Evolutionary conservation across 176 grass and related monocot genomes (phyloP).

Genomic region (Thalia dealbata): DNA sequence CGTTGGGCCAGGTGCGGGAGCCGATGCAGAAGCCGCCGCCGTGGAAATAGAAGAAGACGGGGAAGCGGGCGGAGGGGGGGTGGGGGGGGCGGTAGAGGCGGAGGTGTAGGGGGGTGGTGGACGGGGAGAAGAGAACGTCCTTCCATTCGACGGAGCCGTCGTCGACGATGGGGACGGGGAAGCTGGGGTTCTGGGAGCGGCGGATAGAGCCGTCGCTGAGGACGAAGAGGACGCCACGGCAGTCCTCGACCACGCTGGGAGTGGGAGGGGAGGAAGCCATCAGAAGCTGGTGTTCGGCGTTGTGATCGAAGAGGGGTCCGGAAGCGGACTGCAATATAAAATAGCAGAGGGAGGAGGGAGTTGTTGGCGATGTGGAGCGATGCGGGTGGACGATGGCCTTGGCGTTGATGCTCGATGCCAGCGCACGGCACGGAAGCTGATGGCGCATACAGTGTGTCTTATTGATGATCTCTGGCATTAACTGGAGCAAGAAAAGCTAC

Average conservation of each 20-base stretch:
- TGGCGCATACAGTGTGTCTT: too few species aligned
- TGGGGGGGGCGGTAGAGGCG: conserved; percentile 31
- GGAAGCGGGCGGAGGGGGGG: conserved; percentile 7
- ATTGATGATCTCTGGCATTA: too few species aligned
- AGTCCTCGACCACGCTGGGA: conserved; percentile 3
- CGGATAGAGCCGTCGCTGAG: conserved; percentile 37
- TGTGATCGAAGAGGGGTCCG: too few species aligned
- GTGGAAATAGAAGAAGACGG: conserved; percentile 66
- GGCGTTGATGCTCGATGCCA: too few species aligned
- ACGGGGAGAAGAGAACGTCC: conserved; percentile 28
- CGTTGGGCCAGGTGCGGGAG: conserved; percentile 69
- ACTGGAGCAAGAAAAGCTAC: too few species aligned
- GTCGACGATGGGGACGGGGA: conserved; percentile 29
- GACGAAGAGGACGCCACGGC: conserved; percentile 20
- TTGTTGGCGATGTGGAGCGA: too few species aligned
- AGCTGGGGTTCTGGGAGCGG: conserved; percentile 29
- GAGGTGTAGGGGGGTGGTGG: conserved; percentile 19
- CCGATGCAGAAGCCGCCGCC: conserved; percentile 81
- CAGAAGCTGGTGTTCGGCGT: background rate
- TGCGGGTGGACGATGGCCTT: too few species aligned
- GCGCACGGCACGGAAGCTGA: too few species aligned
- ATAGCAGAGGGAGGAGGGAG: too few species aligned
- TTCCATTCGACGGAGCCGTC: conserved; percentile 34
- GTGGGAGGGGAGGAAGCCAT: conserved; percentile 4
- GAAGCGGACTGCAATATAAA: too few species aligned